Conservation (phyloP, 176 grass and related monocot genomes). For the Phyllostachys edulis region DNA sequence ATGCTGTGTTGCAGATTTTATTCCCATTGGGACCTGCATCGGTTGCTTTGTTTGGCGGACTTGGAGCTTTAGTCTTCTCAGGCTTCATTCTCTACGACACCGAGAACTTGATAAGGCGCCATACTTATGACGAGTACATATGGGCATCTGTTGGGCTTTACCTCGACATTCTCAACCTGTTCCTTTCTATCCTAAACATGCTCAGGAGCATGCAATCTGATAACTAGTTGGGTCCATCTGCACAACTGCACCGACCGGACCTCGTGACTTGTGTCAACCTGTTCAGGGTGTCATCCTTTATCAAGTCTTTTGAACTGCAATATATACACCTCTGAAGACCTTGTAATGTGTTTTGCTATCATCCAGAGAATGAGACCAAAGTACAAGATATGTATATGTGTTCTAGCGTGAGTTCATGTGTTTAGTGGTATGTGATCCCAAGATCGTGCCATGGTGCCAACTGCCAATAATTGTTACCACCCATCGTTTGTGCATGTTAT, state of each 20-base stretch:
- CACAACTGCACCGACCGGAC: background rate
- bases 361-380: background rate
- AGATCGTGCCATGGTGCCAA: constrained; percentile 14
- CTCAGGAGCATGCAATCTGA: constrained; percentile 77
- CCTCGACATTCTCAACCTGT: constrained; percentile 96
- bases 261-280: constrained; percentile 1
- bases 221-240: constrained; percentile 32
- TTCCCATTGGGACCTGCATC: constrained; percentile 82
- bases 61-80: constrained; percentile 88
- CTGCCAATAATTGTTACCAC: constrained; percentile 20
- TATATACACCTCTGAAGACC: background rate
- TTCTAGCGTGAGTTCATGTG: background rate
- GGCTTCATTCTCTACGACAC: constrained; percentile 95
- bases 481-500: background rate
- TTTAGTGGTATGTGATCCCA: background rate
- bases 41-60: constrained; percentile 63
- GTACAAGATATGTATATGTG: constrained; percentile 22
- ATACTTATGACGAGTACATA: constrained; percentile 97
- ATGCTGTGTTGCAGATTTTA: constrained; percentile 62
- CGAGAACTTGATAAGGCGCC: constrained; percentile 80
- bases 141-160: constrained; percentile 96
- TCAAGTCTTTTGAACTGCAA: constrained; percentile 10
- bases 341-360: background rate
- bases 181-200: constrained; percentile 86
- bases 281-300: background rate